A percentile compares a stretch with the other conserved stretches of the same genome.
These are phyloP conservation scores for Centrapalus pauciflorus DNA, from an alignment of 129 eudicot genomes.

Conservation along the genomic window DNA sequence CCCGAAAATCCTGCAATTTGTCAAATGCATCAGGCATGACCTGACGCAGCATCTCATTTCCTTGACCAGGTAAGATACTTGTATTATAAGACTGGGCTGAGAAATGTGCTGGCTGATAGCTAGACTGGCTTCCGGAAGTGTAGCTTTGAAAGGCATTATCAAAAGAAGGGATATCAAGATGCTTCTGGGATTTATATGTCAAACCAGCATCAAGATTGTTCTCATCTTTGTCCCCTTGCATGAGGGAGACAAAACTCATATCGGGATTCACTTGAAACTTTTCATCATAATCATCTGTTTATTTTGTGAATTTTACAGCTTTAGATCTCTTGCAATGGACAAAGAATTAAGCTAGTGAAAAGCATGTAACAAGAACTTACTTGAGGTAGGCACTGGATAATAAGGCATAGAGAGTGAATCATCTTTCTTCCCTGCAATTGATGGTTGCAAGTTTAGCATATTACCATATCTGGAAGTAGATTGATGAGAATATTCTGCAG, in stretches of 20 bases:
- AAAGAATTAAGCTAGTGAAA: neutral
- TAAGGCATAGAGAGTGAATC: conserved; percentile 54
- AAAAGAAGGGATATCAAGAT: conserved; percentile 48
- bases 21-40: conserved; percentile 36
- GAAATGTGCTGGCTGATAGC: conserved; percentile 46
- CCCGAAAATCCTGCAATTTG: conserved; percentile 40
- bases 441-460: conserved; percentile 49
- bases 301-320: conserved; percentile 1
- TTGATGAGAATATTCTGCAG: conserved; percentile 75
- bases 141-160: conserved; percentile 35
- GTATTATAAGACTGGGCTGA: conserved; percentile 32
- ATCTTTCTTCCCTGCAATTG: conserved; percentile 35
- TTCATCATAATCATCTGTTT: conserved; percentile 61
- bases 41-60: conserved; percentile 43
- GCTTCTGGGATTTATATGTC: conserved; percentile 34
- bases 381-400: conserved; percentile 45
- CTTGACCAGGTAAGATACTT: conserved; percentile 36
- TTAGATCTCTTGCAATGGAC: neutral
- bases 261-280: conserved; percentile 42
- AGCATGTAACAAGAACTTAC: conserved; percentile 45
- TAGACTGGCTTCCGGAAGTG: conserved; percentile 26
- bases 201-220: conserved; percentile 30
- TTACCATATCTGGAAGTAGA: conserved; percentile 63
- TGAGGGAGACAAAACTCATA: conserved; percentile 37
- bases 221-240: conserved; percentile 41